These are phyloP conservation scores for Thielaviopsis populi DNA, from an alignment of 2,329 filamentous ascomycete genomes.

Conservation along the genomic window DNA sequence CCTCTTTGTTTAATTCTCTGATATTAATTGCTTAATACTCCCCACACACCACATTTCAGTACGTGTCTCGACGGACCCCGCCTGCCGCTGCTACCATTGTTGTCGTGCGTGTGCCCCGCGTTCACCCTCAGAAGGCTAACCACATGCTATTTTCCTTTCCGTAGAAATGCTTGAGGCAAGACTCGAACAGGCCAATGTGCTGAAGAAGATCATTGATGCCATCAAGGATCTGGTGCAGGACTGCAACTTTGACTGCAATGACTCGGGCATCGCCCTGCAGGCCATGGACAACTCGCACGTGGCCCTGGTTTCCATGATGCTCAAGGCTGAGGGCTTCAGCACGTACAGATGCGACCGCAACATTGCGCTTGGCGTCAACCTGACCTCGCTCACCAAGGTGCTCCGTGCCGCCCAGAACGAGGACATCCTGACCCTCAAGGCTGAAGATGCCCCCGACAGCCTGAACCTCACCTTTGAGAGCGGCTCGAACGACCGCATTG, in stretches of 20 bases:
- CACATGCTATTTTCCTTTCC: neutral
- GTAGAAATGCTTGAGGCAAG: slow-evolving; percentile 83
- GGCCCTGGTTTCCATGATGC: slow-evolving; percentile 95
- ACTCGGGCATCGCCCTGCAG: slow-evolving; percentile 92
- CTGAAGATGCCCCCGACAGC: slow-evolving; percentile 88
- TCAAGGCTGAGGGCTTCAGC: slow-evolving; percentile 86
- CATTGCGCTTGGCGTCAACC: slow-evolving; percentile 93
- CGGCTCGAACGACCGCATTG: slow-evolving; percentile 71
- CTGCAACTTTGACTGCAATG: slow-evolving; percentile 99
- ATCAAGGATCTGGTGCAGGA: slow-evolving; percentile 99
- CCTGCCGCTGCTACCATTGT: neutral
- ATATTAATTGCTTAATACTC: neutral
- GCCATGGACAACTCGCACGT: slow-evolving; percentile 99
- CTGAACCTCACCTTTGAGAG: slow-evolving; percentile 95
- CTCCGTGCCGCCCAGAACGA: slow-evolving; percentile 87
- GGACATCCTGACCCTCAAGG: slow-evolving; percentile 91
- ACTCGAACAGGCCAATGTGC: slow-evolving; percentile 78
- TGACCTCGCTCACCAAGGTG: slow-evolving; percentile 92
- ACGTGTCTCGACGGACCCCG: neutral
- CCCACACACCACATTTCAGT: slow-evolving; percentile 10
- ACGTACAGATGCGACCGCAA: slow-evolving; percentile 98
- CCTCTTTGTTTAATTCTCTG: neutral
- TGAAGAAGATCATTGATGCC: slow-evolving; percentile 98
- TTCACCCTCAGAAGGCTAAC: slow-evolving; percentile 6
- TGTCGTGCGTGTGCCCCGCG: neutral